Base-by-base conservation (phyloP, 305 asterid species). In the Fraxinus sp. region DNA sequence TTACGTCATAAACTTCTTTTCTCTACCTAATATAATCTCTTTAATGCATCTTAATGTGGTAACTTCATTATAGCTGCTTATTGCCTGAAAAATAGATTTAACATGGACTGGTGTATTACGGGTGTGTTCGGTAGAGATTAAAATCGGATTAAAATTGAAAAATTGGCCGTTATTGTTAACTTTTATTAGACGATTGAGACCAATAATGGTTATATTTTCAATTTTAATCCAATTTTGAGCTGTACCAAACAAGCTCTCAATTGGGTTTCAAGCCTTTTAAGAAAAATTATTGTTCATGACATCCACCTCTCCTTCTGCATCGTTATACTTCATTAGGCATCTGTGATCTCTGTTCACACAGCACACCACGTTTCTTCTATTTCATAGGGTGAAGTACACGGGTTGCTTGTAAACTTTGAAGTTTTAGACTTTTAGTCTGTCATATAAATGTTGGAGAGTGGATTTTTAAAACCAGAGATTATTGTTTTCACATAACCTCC, bases 401-500 rank as follows among this genome's bases (percentile, higher is more conserved):
- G 39, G 32, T 30, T 74, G 70, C 26, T n/a, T 36, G 64, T 8
- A 20, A 64, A 57, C 22, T 49, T 28, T 26, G 46, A 37, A 30
- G 72, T n/a, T n/a, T n/a, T n/a, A n/a, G n/a, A n/a, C n/a, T 18
- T 14, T 59, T 59, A 26, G 22, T 1, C 78, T 49, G 33, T 46
- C 8, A 1, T 22, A 22, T 7, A 35, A 14, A 78, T 77, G 59
- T 68, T 73, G 22, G 39, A 33, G 52, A 79, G 72, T 64, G 33
- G 66, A 74, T 44, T 55, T 49, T 70, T 78, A 74, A 76, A 72
- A 77, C 76, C 80, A 11, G 28, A 57, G 13, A 35, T 26, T 33
- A 26, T 26, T 75, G 30, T 78, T 39, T 24, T 76, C 28, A 82
- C 18, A 32, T 68, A 16, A 78, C 33, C 32, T 76, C 76, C 46